A percentile compares a stretch with the other conserved stretches of the same genome.
Evolutionary conservation across 257 asterid genomes (phyloP).

Genomic region (Fraxinus anomala): DNA sequence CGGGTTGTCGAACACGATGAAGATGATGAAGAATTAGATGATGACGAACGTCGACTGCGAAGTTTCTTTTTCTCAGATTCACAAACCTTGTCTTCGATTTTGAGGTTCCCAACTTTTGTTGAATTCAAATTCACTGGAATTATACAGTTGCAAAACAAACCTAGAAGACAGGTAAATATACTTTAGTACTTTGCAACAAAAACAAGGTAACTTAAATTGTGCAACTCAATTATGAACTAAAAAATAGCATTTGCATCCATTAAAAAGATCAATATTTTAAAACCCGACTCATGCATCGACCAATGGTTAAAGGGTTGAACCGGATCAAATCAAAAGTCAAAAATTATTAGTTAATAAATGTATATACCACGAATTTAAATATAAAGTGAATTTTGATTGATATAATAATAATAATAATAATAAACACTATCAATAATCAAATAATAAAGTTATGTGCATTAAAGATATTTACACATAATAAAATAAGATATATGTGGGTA

Average conservation of each 20-base stretch:
- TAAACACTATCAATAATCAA: too few relatives aligned
- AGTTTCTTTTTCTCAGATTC: constrained; percentile 57
- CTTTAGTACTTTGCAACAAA: constrained; percentile 6
- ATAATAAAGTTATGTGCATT: too few relatives aligned
- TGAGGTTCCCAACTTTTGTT: constrained; percentile 58
- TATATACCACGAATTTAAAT: too few relatives aligned
- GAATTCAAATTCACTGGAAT: constrained; percentile 66
- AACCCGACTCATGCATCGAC: too few relatives aligned
- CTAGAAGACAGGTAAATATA: constrained; percentile 26
- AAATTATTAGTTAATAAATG: too few relatives aligned
- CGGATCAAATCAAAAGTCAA: too few relatives aligned
- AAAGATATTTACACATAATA: too few relatives aligned
- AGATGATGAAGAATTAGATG: constrained; percentile 42
- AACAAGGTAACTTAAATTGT: neutral
- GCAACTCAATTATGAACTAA: neutral
- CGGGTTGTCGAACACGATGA: constrained; percentile 35
- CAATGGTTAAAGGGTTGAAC: too few relatives aligned
- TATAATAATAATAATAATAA: too few relatives aligned
- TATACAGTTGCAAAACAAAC: constrained; percentile 71
- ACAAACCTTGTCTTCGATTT: constrained; percentile 55
- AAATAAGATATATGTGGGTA: too few relatives aligned
- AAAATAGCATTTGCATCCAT: neutral
- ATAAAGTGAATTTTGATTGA: too few relatives aligned
- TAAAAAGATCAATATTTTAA: neutral
- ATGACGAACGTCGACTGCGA: constrained; percentile 41